These are phyloP conservation scores for Solanum raphanifolium DNA, from an alignment of 257 asterid species.

Conservation along the genomic window DNA sequence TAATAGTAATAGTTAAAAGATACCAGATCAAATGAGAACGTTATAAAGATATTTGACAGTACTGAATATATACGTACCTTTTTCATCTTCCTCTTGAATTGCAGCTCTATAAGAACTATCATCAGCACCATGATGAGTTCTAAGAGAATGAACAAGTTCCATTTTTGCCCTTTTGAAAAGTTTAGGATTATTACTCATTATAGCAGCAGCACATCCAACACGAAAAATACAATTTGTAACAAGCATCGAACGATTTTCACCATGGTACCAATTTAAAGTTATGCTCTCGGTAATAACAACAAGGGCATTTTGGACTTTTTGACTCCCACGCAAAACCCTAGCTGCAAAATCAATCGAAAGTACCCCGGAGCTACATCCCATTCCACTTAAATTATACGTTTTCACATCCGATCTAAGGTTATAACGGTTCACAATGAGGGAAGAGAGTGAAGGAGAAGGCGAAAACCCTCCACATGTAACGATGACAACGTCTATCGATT, in stretches of 20 bases:
- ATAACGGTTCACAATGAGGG: conserved; percentile 40
- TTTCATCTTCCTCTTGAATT: conserved; percentile 55
- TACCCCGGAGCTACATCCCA: conserved; percentile 71
- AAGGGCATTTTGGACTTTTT: conserved; percentile 40
- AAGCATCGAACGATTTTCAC: conserved; percentile 56
- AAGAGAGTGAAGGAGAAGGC: conserved; percentile 46
- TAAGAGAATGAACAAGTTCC: conserved; percentile 39
- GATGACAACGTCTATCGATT: conserved; percentile 34
- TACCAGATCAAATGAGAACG: neutral
- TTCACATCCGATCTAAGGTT: conserved; percentile 46
- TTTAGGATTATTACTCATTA: conserved; percentile 35
- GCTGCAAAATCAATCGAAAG: conserved; percentile 45
- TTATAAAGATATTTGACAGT: neutral
- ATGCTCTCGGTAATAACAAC: conserved; percentile 47
- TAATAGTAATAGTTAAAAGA: neutral
- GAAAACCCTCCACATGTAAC: conserved; percentile 55
- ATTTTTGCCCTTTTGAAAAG: conserved; percentile 30
- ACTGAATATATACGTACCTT: conserved; percentile 22
- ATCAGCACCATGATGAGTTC: conserved; percentile 60
- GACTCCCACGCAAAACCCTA: conserved; percentile 31
- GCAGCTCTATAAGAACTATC: conserved; percentile 44
- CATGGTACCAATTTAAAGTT: conserved; percentile 55
- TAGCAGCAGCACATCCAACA: conserved; percentile 52
- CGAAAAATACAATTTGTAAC: conserved; percentile 59
- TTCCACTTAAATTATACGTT: conserved; percentile 53